Percentiles rank a stretch among this genome's conserved stretches.
These are phyloP conservation scores for Alternaria sp. DNA, from an alignment of 2,329 filamentous ascomycete genomes.

Conservation along the genomic window DNA sequence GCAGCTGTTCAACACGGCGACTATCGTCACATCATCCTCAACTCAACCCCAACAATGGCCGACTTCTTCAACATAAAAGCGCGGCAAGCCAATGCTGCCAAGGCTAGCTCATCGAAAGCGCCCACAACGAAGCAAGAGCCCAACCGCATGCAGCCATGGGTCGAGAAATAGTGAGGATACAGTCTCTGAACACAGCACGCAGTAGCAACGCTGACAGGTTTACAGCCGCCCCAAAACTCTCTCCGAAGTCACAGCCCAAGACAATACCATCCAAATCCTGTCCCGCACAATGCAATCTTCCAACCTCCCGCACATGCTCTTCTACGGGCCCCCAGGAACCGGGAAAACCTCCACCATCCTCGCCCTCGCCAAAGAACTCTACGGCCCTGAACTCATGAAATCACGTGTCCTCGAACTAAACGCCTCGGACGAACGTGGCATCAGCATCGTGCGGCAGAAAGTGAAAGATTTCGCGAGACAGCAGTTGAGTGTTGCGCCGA, in stretches of 20 bases:
- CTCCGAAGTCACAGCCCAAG: constrained; percentile 94
- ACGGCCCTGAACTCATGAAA: constrained; percentile 92
- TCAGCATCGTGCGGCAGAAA: constrained; percentile 95
- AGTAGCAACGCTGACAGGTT: constrained; percentile 18
- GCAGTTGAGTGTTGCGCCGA: constrained; percentile 84
- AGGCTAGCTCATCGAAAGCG: constrained; percentile 74
- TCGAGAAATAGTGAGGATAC: constrained; percentile 88
- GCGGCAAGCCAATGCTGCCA: constrained; percentile 74
- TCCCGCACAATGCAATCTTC: constrained; percentile 92
- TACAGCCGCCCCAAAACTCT: constrained; percentile 89
- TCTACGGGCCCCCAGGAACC: constrained; percentile 96
- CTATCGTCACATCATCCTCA: constrained; percentile 17
- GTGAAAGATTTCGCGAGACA: constrained; percentile 98
- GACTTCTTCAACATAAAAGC: constrained; percentile 97
- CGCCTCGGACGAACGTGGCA: constrained; percentile 97
- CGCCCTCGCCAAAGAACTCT: constrained; percentile 95
- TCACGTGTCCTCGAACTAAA: constrained; percentile 98
- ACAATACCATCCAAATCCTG: constrained; percentile 93
- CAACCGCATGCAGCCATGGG: constrained; percentile 85
- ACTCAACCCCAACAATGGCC: constrained; percentile 66
- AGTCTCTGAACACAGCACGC: constrained; percentile 8
- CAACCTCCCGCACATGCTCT: constrained; percentile 99
- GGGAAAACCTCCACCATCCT: constrained; percentile 98
- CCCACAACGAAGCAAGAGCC: constrained; percentile 68
- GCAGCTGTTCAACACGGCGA: constrained; percentile 16